Evolutionary conservation across 352 stramenopile species (phyloP), one percentile per base, ranked within the genome.

Genomic region (Phytophthora aleatoria): DNA sequence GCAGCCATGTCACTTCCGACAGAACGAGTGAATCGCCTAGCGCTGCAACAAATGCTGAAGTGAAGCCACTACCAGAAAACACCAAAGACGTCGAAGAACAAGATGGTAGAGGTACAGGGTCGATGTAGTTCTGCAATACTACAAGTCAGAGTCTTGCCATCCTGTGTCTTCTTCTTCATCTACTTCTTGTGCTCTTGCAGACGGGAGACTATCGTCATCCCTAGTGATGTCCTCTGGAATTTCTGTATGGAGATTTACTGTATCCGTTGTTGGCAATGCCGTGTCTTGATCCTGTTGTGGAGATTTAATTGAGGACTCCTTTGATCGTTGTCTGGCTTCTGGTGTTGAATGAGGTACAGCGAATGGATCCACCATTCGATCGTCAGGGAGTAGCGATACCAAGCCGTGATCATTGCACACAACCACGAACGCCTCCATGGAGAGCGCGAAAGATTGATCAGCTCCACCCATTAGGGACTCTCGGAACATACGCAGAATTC

Each of bases 381-480:
- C 81, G 28, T 83, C 82, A 0, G 82, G 77, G 1, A 93, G 61
- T 26, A 93, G 60, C 6, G 82, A 81, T 20, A 89, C 84, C 13
- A 93, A 68, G 3, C 84, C 84, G 44, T 93, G 82, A 52, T 91
- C 80, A 16, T 82, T 79, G 65, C 84, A 93, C 3, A 91, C 82
- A 35, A 78, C 53, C 28, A 91, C 74, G 20, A 93, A 91, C 2
- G 84, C 79, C 3, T 78, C 68, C 76, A 89, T 90, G 5, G 84
- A 91, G 20, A 93, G 66, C 13, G 80, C 80, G 48, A 91, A 93
- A 0, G 84, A 90, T 54, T 91, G 81, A n/a, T 88, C 72, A 1
- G 54, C 65, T 10, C 82, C 66, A 15, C 78, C 69, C 75, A 89
- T 90, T 12, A 93, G 52, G 33, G 84, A 79, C 43, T 93, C 82